Evolutionary conservation across 1,284 basidiomycete genomes (phyloP), one percentile per base, ranked within the genome.

Genomic region (Cutaneotrichosporon cyanovorans): DNA sequence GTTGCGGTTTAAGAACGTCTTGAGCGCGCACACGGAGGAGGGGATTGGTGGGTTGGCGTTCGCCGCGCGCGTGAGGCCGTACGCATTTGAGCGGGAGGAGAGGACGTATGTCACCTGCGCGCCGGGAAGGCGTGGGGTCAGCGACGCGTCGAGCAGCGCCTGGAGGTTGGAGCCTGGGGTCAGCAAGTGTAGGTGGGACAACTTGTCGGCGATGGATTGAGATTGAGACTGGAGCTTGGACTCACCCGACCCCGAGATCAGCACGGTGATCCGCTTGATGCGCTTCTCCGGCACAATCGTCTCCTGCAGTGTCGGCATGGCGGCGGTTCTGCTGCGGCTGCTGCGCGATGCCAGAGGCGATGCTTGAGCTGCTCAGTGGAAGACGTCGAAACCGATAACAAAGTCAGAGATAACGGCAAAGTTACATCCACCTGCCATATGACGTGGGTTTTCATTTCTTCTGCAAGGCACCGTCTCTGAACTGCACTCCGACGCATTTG

Each of bases 41-140:
- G 84, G 84, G 49, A 97, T 92, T 1, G 84, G 78, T 0, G 85
- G 85, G 19, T 62, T 64, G 4, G 84, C 81, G 34, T 77, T 72
- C 11, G 77, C 57, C 6, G 92, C 93, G 22, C 93, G 82, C 5
- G 78, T 79, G 21, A 98, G 78, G 1, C 93, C 95, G 61, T 85
- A 89, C 2, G 91, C 93, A 19, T 84, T 83, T 62, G 92, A 93
- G 35, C 90, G 80, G 64, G 93, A 96, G 1, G 93, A 96, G 48
- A 98, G 73, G 33, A 98, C 93, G 57, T 85, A 80, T 36, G 77
- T 77, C 66, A 98, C 87, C 42, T 77, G 71, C 2, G 84, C 76
- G 52, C 82, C 70, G 21, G 88, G 83, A 35, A 87, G 76, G 22
- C 48, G 56, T 10, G 57, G 46, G 14, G 78, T 68, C 41, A 78